Evolutionary conservation across 177 flowering plant species (phyloP).

Genomic region (Tripterygium wilfordii): DNA sequence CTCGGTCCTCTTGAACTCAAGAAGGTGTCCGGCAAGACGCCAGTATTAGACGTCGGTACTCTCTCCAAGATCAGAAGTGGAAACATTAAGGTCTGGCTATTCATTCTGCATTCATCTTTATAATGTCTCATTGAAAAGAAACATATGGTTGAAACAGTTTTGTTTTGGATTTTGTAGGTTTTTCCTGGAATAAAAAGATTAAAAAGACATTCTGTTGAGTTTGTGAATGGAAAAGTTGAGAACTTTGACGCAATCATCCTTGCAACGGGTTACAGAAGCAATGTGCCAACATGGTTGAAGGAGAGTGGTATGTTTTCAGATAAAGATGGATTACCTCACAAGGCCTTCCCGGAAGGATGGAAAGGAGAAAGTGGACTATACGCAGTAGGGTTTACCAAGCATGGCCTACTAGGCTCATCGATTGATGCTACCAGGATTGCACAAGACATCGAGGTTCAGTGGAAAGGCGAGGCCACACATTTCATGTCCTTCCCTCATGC

Average conservation of each 20-base stretch:
- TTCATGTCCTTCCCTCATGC: slow-evolving; percentile 10
- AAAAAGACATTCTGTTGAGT: slow-evolving; percentile 40
- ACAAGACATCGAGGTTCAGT: slow-evolving; percentile 43
- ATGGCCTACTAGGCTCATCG: slow-evolving; percentile 66
- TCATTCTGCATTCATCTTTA: background rate
- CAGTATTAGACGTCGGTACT: slow-evolving; percentile 88
- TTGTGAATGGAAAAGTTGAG: slow-evolving; percentile 60
- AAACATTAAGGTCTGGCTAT: slow-evolving; percentile 56
- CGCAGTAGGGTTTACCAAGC: slow-evolving; percentile 69
- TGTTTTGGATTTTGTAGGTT: slow-evolving; percentile 30
- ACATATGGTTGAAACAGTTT: background rate
- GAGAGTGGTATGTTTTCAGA: slow-evolving; percentile 43
- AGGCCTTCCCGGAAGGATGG: slow-evolving; percentile 65
- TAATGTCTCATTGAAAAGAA: background rate
- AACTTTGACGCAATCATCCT: slow-evolving; percentile 71
- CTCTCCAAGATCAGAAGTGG: slow-evolving; percentile 77
- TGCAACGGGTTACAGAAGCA: slow-evolving; percentile 90
- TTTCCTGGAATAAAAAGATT: slow-evolving; percentile 46
- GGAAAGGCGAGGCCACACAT: slow-evolving; percentile 35
- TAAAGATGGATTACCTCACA: slow-evolving; percentile 52
- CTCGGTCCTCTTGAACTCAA: slow-evolving; percentile 87
- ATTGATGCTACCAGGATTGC: slow-evolving; percentile 63
- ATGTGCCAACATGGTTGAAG: slow-evolving; percentile 93
- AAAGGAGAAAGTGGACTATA: slow-evolving; percentile 66
- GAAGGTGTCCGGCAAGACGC: slow-evolving; percentile 75